phyloP scores from a whole-genome alignment of 179 eudicot species.

The Silene coronaria region DNA sequence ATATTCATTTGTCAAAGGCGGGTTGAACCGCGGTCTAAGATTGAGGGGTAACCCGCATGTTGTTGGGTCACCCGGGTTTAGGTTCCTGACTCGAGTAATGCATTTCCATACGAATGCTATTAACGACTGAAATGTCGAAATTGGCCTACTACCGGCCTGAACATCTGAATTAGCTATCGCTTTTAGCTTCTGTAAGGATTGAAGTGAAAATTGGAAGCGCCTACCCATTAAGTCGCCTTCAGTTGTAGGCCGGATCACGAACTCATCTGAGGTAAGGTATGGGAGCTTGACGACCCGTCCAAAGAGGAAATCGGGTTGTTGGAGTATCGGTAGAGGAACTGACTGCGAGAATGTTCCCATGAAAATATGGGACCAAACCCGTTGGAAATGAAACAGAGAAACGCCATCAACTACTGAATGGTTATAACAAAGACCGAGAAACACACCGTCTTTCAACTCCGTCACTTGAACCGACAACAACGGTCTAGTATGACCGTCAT shows the following conservation, averaged over 20 bases:
- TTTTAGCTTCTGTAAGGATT: conserved; percentile 22
- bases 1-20: not conserved
- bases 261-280: not conserved
- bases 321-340: not conserved
- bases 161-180: conserved; percentile 30
- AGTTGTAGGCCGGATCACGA: not conserved
- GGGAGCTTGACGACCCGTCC: not conserved
- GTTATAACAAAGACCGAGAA: conserved; percentile 35
- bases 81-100: conserved; percentile 14
- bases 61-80: not conserved
- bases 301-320: conserved; percentile 6
- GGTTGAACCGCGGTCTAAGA: conserved; percentile 18
- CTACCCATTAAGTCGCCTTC: not conserved
- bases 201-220: not conserved
- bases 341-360: not conserved
- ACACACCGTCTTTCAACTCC: conserved; percentile 37
- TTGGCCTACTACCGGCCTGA: not conserved
- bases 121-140: conserved; percentile 18
- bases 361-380: conserved; percentile 27
- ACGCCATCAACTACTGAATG: conserved; percentile 38
- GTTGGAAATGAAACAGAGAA: conserved; percentile 32
- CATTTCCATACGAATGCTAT: conserved; percentile 28
- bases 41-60: not conserved
- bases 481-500: conserved; percentile 8
- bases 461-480: conserved; percentile 35